These are phyloP conservation scores for Schizophyllum amplum DNA, from an alignment of 1,284 basidiomycete genomes.

Conservation along the genomic window DNA sequence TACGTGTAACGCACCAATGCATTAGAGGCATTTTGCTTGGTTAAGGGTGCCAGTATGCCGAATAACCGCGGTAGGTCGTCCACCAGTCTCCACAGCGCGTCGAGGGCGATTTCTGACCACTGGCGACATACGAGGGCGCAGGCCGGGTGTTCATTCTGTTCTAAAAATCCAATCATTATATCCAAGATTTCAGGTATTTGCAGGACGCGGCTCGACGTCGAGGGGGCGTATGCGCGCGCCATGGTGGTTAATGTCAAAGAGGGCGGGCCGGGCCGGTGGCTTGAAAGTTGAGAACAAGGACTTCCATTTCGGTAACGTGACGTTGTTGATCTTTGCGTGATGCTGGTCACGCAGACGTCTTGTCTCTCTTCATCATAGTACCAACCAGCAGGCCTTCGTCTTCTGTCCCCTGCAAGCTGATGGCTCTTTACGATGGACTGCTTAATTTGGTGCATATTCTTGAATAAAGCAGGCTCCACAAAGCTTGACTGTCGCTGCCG, in stretches of 20 bases:
- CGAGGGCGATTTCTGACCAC: conserved; percentile 45
- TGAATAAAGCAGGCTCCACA: no score
- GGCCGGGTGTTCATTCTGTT: neutral
- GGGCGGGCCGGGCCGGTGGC: no score
- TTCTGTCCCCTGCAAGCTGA: no score
- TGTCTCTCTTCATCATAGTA: no score
- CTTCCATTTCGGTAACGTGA: neutral
- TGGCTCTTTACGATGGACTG: no score
- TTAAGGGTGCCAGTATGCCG: conserved; percentile 33
- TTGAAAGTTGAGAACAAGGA: neutral
- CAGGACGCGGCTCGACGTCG: neutral
- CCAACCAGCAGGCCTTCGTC: no score
- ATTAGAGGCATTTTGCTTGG: conserved; percentile 6
- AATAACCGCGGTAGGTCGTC: conserved; percentile 37
- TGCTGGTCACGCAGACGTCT: no score
- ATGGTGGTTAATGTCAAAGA: neutral
- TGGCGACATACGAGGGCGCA: conserved; percentile 37
- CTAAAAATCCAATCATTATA: neutral
- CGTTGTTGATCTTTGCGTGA: neutral
- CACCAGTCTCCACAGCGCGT: conserved; percentile 43
- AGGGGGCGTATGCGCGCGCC: neutral
- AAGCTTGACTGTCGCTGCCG: no score
- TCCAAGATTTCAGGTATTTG: neutral
- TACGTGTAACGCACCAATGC: neutral
- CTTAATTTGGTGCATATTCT: no score